phyloP scores from a whole-genome alignment of 2,329 filamentous ascomycete genomes.

The Fusarium algeriense region DNA sequence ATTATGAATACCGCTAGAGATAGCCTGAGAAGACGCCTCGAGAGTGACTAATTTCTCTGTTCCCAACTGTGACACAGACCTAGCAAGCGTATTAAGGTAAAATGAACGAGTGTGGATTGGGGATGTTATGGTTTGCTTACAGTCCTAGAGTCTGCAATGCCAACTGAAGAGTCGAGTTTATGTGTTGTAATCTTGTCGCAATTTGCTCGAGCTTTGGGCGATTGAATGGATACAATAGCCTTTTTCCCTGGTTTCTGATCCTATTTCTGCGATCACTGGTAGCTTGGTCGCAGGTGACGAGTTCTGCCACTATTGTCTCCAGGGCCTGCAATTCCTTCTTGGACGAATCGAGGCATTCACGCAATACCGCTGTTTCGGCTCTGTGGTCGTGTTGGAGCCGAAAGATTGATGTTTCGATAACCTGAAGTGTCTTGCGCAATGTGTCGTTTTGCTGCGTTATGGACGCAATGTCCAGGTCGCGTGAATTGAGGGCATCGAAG shows the following conservation, averaged over 20 bases:
- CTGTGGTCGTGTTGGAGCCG: background rate
- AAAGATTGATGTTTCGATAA: background rate
- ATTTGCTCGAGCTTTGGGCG: background rate
- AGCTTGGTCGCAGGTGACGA: rapidly evolving
- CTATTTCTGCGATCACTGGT: background rate
- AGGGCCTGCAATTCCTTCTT: background rate
- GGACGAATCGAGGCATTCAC: background rate
- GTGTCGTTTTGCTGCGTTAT: background rate
- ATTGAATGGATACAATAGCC: background rate
- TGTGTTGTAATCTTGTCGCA: background rate
- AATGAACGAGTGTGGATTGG: too few relatives aligned
- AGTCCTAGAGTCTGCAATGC: background rate
- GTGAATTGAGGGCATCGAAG: rapidly evolving
- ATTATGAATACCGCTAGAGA: background rate
- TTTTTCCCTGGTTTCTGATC: background rate
- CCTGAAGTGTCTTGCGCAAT: background rate
- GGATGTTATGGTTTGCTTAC: too few relatives aligned
- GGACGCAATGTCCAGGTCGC: background rate
- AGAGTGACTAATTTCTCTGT: background rate
- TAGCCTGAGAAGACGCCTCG: background rate
- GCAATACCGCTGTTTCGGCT: background rate
- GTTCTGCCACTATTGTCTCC: background rate
- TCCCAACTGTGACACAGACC: too few relatives aligned
- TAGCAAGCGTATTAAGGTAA: too few relatives aligned
- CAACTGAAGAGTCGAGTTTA: background rate